Percentiles rank a stretch among this genome's conserved stretches.
These are phyloP conservation scores for Leccinum sublutescens DNA, from an alignment of 768 basidiomycete species.

Conservation along the genomic window DNA sequence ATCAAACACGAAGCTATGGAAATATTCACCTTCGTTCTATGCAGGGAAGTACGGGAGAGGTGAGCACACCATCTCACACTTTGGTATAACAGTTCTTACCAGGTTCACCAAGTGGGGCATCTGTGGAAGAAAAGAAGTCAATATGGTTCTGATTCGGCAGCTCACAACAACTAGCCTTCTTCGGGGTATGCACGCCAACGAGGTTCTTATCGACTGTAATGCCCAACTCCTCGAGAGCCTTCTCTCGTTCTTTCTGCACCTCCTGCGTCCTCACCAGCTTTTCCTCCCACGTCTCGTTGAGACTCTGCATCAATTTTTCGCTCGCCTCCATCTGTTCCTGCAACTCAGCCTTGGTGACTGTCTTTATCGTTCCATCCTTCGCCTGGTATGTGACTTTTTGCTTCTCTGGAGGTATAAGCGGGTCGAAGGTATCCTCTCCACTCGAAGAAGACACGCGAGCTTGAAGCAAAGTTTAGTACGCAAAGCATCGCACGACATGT, in stretches of 20 bases:
- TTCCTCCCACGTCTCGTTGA: conserved; percentile 97
- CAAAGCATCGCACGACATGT: not conserved
- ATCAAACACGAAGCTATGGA: not conserved
- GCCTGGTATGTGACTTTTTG: conserved; percentile 95
- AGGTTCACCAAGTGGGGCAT: conserved; percentile 94
- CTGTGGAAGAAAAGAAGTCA: conserved; percentile 38
- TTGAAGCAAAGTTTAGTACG: conserved; percentile 27
- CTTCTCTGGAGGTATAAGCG: conserved; percentile 85
- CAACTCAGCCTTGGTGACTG: conserved; percentile 94
- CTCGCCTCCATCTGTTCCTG: conserved; percentile 96
- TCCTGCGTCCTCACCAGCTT: conserved; percentile 89
- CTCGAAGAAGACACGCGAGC: conserved; percentile 71
- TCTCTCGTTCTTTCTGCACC: conserved; percentile 95
- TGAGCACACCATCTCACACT: conserved; percentile 7
- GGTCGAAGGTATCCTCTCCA: conserved; percentile 79
- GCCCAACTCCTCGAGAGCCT: conserved; percentile 95
- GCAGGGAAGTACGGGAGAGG: conserved; percentile 8
- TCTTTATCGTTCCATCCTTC: conserved; percentile 91
- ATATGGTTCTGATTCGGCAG: conserved; percentile 5
- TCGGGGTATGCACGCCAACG: conserved; percentile 97
- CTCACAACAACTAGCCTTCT: conserved; percentile 55
- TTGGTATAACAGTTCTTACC: conserved; percentile 48
- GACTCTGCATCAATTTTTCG: conserved; percentile 90
- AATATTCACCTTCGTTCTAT: conserved; percentile 67
- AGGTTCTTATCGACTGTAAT: conserved; percentile 97